These are phyloP conservation scores for Globisporangium solare DNA, from an alignment of 352 stramenopile genomes.

Conservation along the genomic window DNA sequence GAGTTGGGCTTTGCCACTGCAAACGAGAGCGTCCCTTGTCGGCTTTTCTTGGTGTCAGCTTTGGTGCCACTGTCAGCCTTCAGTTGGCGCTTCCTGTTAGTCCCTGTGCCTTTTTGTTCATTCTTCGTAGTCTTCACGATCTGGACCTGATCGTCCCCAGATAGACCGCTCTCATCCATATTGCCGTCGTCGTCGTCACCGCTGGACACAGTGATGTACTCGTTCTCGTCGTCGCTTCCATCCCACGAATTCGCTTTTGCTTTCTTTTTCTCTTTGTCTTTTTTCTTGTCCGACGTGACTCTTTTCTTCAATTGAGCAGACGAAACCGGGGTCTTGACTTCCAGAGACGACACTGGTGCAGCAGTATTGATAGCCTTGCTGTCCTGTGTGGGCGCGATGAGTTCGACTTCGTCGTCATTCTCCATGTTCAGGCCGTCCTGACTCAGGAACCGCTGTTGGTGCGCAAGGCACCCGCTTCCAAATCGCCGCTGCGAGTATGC, in stretches of 20 bases:
- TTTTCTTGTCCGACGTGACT: conserved; percentile 1
- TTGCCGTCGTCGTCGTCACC: conserved; percentile 33
- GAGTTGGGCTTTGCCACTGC: conserved; percentile 9
- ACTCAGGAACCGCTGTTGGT: conserved; percentile 50
- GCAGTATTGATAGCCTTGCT: neutral
- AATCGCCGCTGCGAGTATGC: conserved; percentile 35
- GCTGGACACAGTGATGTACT: conserved; percentile 26
- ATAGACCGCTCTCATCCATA: conserved; percentile 1
- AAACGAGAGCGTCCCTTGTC: conserved; percentile 35
- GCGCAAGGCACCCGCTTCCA: conserved; percentile 54
- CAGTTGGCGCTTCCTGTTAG: conserved; percentile 8
- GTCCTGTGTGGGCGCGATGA: neutral
- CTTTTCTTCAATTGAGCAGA: conserved; percentile 4
- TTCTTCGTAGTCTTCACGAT: conserved; percentile 2
- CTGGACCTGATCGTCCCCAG: neutral
- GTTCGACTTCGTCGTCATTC: conserved; percentile 12
- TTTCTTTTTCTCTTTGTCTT: conserved; percentile 19
- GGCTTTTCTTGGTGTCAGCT: conserved; percentile 17
- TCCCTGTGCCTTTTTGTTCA: neutral
- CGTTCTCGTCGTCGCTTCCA: conserved; percentile 21
- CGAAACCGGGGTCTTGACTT: neutral
- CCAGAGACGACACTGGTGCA: neutral
- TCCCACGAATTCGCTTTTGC: conserved; percentile 22
- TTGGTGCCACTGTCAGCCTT: neutral
- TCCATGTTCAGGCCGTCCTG: conserved; percentile 22